Evolutionary conservation across 83 land plant species (phyloP).

Genomic region (Diphasiastrum complanatum): DNA sequence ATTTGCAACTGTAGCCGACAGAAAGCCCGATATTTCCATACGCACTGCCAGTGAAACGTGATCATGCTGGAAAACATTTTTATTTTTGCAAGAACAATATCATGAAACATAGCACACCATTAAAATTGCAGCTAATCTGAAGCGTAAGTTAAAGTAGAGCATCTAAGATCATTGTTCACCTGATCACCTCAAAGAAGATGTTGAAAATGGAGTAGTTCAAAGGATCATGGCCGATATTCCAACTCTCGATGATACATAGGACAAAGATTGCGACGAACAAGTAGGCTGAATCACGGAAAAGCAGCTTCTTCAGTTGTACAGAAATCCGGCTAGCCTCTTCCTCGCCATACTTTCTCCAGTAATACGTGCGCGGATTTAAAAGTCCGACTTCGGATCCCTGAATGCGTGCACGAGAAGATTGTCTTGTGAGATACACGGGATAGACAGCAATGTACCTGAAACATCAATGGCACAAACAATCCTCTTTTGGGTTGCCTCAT

Average conservation of each 20-base stretch:
- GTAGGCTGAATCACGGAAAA: conserved; percentile 35
- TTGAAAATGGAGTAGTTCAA: conserved; percentile 54
- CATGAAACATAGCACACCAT: not conserved
- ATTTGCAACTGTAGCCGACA: conserved; percentile 35
- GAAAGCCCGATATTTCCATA: conserved; percentile 37
- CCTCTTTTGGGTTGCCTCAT: not conserved
- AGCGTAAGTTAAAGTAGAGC: not conserved
- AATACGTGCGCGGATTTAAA: not conserved
- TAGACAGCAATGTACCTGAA: conserved; percentile 23
- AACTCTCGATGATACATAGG: conserved; percentile 46
- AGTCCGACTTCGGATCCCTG: too few relatives aligned
- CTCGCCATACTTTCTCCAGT: not conserved
- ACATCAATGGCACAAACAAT: conserved; percentile 1
- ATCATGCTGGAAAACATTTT: not conserved
- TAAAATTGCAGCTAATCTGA: not conserved
- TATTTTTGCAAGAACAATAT: not conserved
- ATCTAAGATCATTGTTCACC: conserved; percentile 6
- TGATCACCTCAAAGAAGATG: conserved; percentile 49
- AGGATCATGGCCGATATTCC: conserved; percentile 42
- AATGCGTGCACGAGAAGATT: conserved; percentile 2
- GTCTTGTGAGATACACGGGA: conserved; percentile 25
- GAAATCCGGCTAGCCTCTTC: conserved; percentile 6
- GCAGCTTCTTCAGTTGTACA: conserved; percentile 18
- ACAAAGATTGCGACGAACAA: conserved; percentile 39
- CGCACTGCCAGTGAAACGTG: conserved; percentile 22